Conservation (phyloP, 306 rosid genomes). For the Inga oerstediana region DNA sequence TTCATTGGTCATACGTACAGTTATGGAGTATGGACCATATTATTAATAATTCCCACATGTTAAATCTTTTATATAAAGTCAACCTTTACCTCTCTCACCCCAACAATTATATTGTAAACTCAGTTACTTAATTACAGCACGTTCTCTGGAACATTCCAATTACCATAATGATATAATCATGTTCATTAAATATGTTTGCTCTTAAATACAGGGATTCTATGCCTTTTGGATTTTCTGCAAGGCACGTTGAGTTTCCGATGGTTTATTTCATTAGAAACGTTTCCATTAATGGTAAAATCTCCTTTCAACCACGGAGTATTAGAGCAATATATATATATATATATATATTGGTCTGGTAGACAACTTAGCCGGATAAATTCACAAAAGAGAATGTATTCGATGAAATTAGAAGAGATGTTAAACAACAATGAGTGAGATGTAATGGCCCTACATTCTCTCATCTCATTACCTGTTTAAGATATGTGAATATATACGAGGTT, state of each 20-base stretch:
- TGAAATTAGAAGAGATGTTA: no score
- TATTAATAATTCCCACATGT: constrained; percentile 6
- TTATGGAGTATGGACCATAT: background rate
- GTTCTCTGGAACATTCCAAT: background rate
- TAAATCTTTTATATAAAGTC: constrained; percentile 4
- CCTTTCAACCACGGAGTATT: no score
- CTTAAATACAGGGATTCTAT: background rate
- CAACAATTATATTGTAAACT: background rate
- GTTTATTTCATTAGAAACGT: background rate
- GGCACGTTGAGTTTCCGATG: background rate
- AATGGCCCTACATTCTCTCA: no score
- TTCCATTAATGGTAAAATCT: background rate
- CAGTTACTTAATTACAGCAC: background rate
- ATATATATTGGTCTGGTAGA: background rate
- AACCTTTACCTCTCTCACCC: constrained; percentile 4
- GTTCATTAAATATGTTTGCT: background rate
- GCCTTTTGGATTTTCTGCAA: background rate
- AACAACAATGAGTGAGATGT: no score
- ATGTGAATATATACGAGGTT: no score
- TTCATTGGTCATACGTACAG: background rate
- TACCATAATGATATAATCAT: background rate
- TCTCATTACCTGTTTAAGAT: no score
- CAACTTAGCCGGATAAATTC: no score
- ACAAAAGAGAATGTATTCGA: no score
- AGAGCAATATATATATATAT: no score